Evolutionary conservation across 2,329 filamentous ascomycete genomes (phyloP), one percentile per base, ranked within the genome.

Genomic region (Chaetomium sp.): DNA sequence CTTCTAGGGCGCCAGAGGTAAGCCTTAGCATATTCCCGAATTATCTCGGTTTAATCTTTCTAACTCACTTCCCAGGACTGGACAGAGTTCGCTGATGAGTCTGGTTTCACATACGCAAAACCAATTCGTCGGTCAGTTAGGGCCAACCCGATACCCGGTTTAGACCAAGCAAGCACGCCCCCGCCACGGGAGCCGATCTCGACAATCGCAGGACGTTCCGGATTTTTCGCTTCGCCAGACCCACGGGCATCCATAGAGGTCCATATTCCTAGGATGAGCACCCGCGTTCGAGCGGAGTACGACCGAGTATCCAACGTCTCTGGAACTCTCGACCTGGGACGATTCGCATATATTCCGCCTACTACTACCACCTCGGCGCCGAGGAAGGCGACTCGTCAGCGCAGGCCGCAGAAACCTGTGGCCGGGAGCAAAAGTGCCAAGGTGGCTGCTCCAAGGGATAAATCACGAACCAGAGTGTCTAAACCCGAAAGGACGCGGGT

Each of bases 171-270:
- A n/a, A 16, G 16, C 5, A 42, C 16, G 6, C 38, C 38, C 7
- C 16, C 23, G 19, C 10, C 23, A 12, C 45, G 45, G 1, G 51
- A 60, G 1, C 57, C 63, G 0, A 27, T 35, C 6, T 65, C 63
- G 5, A 38, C 63, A 0, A 47, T 61, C 1, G 25, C 31, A 16
- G 63, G 53, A 29, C 57, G 58, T 2, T 65, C 63, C 8, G 58
- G 45, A 1, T 65, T 61, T n/a, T 64, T 65, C 16, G 9, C 12
- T 7, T 35, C 35, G 1, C 58, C 54, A 21, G 16, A 16, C 4
- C 21, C n/a, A 16, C 23, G 21, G 5, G 25, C 13, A 7, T 47
- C n/a, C 10, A 19, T 64, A 6, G 57, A 57, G 4, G 38, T 51
- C 0, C 31, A 5, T 7, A 13, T 60, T 1, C 57, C 50, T 3